Evolutionary conservation across 352 stramenopile genomes (phyloP), one percentile per base, ranked within the genome.

Genomic region (Pelagophyceae sp.): DNA sequence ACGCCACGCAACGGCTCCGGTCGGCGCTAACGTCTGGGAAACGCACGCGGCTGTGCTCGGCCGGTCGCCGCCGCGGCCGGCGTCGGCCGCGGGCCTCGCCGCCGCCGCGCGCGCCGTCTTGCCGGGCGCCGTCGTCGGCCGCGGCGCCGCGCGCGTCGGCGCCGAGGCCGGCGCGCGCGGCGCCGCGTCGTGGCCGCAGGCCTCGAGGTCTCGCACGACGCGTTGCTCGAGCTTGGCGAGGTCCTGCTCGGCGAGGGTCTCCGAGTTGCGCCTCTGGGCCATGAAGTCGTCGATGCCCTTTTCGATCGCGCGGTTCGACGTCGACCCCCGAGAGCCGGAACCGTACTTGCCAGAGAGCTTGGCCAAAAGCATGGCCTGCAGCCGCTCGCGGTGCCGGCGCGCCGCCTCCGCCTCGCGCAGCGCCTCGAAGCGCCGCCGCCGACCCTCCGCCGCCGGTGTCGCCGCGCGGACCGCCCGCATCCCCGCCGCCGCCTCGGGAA

Each of bases 271-370:
- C 29, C 38, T 71, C 5, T 37, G 5, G 29, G 3, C 11, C 3
- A 71, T 71, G 61, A 71, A 37, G 11, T 3, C 11, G 61, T 71
- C 61, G 61, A 71, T 31, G 15, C 29, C 33, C 15, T 3, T 15
- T 6, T 19, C 38, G 61, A 71, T 71, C 3, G 31, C 61, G 11
- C 29, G 11, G 29, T 71, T 71, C 33, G 29, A 15, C 15, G 15
- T 31, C 15, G 15, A 2, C 15, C 25, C 54, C 40, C 40, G 40
- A n/a, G n/a, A n/a, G 6, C 40, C 40, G 40, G 6, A 20, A n/a
- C 58, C 58, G 61, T 71, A 40, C n/a, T 71, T 71, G n/a, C 3
- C 31, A 31, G n/a, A 40, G 1, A 71, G 61, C 33, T 71, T 71
- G 15, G 37, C n/a, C 29, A 40, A 40, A 15, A 71, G 61, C 3